Conservation (phyloP, 345 rosid species). For the Dovyalis caffra region DNA sequence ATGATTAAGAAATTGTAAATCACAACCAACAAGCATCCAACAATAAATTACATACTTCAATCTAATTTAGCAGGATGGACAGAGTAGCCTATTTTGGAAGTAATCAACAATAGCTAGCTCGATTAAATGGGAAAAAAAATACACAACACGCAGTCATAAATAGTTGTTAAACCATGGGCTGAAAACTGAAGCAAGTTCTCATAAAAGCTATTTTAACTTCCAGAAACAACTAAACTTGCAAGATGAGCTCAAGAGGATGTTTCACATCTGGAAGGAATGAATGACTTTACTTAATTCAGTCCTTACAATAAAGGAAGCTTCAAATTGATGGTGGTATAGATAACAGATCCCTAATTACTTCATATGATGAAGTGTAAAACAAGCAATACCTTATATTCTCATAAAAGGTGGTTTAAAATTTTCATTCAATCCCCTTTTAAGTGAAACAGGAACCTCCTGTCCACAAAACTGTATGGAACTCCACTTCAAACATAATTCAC, state of each 20-base stretch:
- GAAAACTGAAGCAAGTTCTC: not conserved
- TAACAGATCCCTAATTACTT: not conserved
- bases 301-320: not conserved
- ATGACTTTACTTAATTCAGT: not conserved
- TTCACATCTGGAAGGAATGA: not conserved
- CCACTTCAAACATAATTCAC: not conserved
- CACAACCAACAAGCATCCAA: not conserved
- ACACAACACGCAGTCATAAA: not conserved
- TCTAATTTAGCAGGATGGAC: not conserved
- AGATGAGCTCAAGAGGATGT: not conserved
- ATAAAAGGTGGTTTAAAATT: not conserved
- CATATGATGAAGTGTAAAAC: not conserved
- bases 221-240: not conserved
- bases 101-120: not conserved
- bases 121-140: not conserved
- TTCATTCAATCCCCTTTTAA: not conserved
- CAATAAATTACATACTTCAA: not conserved
- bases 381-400: not conserved
- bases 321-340: not conserved
- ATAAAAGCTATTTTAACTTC: not conserved
- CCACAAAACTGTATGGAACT: not conserved
- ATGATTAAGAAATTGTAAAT: not conserved
- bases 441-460: not conserved
- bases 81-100: not conserved
- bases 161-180: not conserved